Evolutionary conservation across 495 filamentous ascomycete species (phyloP), one percentile per base, ranked within the genome.

Genomic region (Neurospora sublineolata): DNA sequence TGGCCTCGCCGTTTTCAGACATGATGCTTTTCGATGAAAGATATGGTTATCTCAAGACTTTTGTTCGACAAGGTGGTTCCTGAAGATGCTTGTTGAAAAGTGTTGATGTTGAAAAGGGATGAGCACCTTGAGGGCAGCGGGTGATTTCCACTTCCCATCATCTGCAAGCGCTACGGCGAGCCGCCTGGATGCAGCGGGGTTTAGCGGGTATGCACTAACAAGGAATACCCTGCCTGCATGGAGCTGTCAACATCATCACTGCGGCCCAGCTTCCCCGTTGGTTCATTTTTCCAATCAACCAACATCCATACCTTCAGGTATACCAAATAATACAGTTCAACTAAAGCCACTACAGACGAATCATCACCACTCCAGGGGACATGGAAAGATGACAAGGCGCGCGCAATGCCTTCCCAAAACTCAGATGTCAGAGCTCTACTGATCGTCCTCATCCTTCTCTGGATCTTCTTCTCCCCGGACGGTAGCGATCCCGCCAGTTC

Each of bases 361-460:
- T 8, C 46, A 64, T 64, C 27, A 14, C 52, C 27, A 33, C 14
- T 33, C 52, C 18, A 30, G 46, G 46, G 23, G 11, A 30, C 23
- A 64, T 64, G 52, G 27, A 64, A 64, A 64, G 14, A 64, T 64
- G 52, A 64, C 52, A 16, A 64, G 52, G 52, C 52, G 52, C 52
- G 52, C 46, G 71, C 70, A 70, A 84, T 83, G 81, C 77, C 78
- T 73, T 73, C 75, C 67, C 79, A 75, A 64, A 72, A 37, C 82
- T 69, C 82, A 83, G 71, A 77, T 77, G 73, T 78, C 69, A 76
- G 80, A 41, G 70, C 77, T 73, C 69, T 83, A 74, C 73, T 85
- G 60, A 69, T 85, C 68, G 74, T 86, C 73, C 40, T 82, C 75
- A 71, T 86, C 58, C 72, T 85, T 71, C 75, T 83, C 75, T 81